A percentile compares a stretch with the other conserved stretches of the same genome.
These are phyloP conservation scores for Phytophthora sansomeana DNA, from an alignment of 352 stramenopile species.

Conservation along the genomic window DNA sequence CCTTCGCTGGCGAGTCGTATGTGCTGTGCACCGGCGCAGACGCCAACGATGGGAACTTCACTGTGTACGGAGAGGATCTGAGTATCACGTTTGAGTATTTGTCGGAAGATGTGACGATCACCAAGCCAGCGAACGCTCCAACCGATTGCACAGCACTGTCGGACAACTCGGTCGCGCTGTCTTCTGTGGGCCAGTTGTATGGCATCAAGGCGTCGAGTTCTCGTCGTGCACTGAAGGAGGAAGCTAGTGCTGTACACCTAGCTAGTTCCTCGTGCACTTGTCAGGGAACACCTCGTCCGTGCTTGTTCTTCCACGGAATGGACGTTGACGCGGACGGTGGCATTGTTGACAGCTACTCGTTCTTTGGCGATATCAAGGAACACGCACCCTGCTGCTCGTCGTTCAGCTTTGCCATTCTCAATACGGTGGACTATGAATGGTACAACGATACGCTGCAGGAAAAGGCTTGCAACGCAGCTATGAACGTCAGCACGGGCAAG, in stretches of 20 bases:
- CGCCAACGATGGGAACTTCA: slow-evolving; percentile 37
- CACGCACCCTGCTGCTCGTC: slow-evolving; percentile 65
- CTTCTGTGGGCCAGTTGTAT: slow-evolving; percentile 44
- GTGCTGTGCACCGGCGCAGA: slow-evolving; percentile 49
- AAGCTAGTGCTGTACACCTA: slow-evolving; percentile 29
- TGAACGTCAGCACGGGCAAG: slow-evolving; percentile 39
- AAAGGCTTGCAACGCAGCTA: slow-evolving; percentile 45
- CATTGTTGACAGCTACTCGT: slow-evolving; percentile 47
- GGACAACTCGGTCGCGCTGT: slow-evolving; percentile 32
- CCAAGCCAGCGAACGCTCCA: slow-evolving; percentile 36
- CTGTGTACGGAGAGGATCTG: slow-evolving; percentile 54
- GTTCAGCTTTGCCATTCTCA: slow-evolving; percentile 54
- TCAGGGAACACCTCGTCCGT: slow-evolving; percentile 45
- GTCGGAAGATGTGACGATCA: slow-evolving; percentile 31
- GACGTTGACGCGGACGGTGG: slow-evolving; percentile 42
- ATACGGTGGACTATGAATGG: slow-evolving; percentile 66
- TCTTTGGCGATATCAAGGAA: slow-evolving; percentile 56
- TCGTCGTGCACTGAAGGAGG: slow-evolving; percentile 32
- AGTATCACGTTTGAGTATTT: slow-evolving; percentile 42
- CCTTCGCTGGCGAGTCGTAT: slow-evolving; percentile 53
- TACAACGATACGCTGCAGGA: slow-evolving; percentile 55
- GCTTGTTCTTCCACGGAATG: slow-evolving; percentile 66
- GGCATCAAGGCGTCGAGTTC: slow-evolving; percentile 22
- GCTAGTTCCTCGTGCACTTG: slow-evolving; percentile 45
- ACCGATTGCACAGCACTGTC: slow-evolving; percentile 33